Base-by-base conservation (phyloP, 2,329 filamentous ascomycete genomes). In the Metarhizium rileyi region DNA sequence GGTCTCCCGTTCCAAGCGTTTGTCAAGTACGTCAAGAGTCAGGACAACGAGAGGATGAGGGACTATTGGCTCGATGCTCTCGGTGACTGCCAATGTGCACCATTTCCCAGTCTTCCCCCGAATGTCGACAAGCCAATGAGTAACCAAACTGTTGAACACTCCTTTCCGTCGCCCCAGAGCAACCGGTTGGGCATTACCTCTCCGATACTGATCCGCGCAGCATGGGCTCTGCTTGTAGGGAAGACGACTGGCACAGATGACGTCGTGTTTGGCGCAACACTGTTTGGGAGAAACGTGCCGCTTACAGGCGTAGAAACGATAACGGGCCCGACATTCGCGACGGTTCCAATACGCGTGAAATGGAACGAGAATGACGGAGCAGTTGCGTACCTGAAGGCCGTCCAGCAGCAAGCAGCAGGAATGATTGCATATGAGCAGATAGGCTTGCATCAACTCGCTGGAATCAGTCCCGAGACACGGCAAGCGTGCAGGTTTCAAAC, bases 41-140 rank as follows among this genome's bases (percentile, higher is more conserved):
- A 67, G 47, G 64, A 73, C 41, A 59, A 61, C 10, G 49, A 56
- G 1, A 61, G 59, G 1, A 68, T 66, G 4, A 65, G 70, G 49
- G 55, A 53, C 0, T 76, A 71, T 56, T 76, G 73, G 73, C 59
- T 61, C 18, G 60, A 67, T 41, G 63, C 66, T 46, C 61, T 75
- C 3, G 55, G 61, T 4, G 71, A 69, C 1, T 71, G 67, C 2
- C 58, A 56, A 3, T 60, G 61, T 10, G 59, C 63, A 28, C 68
- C 72, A 44, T 75, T 75, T 55, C 72, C 71, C 1, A 46, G 64
- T 2, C 60, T 73, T 18, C 68, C 71, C 0, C 68, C 62, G 33
- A 56, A 65, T 7, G 65, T 66, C 4, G 71, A 71, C 49, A 68
- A 73, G 48, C 67, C 69, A 5, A 63, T 66, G 47, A 69, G 73